These are phyloP conservation scores for Teratosphaeriaceae sp. DNA, from an alignment of 2,329 filamentous ascomycete genomes.

Conservation along the genomic window DNA sequence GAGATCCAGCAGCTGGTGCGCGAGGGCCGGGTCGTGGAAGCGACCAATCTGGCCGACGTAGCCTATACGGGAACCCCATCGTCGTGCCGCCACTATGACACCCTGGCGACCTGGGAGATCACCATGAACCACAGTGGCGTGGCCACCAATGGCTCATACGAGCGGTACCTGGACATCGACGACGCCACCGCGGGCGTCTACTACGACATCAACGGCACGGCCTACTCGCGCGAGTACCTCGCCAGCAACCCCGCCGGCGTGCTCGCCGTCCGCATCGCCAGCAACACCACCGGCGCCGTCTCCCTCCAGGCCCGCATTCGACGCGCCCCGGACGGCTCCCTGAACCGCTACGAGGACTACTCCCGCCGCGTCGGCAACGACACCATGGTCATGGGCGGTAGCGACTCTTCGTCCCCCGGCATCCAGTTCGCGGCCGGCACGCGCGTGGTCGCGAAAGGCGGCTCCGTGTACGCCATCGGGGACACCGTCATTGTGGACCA, in stretches of 20 bases:
- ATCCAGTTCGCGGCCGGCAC: constrained; percentile 5
- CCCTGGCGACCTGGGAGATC: constrained; percentile 3
- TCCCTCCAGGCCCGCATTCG: constrained; percentile 1
- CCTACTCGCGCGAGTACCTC: constrained; percentile 5
- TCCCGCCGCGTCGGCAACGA: not conserved
- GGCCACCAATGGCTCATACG: not conserved
- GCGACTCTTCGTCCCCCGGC: not conserved
- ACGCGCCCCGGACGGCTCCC: not conserved
- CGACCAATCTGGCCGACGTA: constrained; percentile 4
- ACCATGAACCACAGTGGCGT: constrained; percentile 1
- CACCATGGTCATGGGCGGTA: constrained; percentile 4
- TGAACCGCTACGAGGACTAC: constrained; percentile 6
- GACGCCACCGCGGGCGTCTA: constrained; percentile 5
- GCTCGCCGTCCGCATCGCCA: constrained; percentile 1
- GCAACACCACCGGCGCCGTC: not conserved
- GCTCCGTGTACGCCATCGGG: constrained; percentile 3
- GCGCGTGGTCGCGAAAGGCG: constrained; percentile 3
- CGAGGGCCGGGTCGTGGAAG: constrained; percentile 6
- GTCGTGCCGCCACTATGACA: constrained; percentile 2
- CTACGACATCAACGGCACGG: constrained; percentile 3
- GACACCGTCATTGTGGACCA: constrained; percentile 3
- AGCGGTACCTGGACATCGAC: constrained; percentile 3
- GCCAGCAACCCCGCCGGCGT: constrained; percentile 4
- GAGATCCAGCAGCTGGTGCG: constrained; percentile 1
- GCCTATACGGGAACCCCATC: constrained; percentile 1